These are phyloP conservation scores for Albizia julibrissin DNA, from an alignment of 306 rosid species.

Conservation along the genomic window DNA sequence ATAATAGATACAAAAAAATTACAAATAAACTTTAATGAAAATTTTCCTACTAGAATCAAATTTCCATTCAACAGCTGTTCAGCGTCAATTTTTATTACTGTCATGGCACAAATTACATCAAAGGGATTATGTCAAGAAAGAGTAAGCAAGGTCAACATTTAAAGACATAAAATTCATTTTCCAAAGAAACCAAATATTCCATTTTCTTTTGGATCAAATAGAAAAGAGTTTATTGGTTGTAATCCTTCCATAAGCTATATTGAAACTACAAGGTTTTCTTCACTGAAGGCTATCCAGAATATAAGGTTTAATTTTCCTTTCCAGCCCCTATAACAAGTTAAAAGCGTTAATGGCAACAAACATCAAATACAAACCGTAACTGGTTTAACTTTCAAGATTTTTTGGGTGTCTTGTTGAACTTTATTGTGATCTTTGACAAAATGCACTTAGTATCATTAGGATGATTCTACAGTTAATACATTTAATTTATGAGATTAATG, in stretches of 20 bases:
- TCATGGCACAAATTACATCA: background rate
- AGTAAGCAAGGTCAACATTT: background rate
- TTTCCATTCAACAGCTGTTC: background rate
- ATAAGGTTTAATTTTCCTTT: background rate
- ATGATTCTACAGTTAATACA: background rate
- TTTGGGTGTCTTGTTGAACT: background rate
- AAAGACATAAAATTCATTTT: background rate
- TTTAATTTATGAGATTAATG: background rate
- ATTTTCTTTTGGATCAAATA: background rate
- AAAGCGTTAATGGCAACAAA: constrained; percentile 20
- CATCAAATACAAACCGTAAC: background rate
- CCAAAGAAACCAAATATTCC: background rate
- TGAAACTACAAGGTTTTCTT: constrained; percentile 12
- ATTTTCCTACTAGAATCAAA: constrained; percentile 12
- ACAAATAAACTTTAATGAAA: constrained; percentile 24
- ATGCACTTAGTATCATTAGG: background rate
- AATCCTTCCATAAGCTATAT: background rate
- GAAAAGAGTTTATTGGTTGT: background rate
- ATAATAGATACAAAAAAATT: constrained; percentile 17
- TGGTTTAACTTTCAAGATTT: background rate
- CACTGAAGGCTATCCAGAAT: background rate
- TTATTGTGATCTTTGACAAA: background rate
- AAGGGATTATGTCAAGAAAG: background rate
- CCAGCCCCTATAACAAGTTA: background rate
- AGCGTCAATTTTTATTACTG: constrained; percentile 3